Base-by-base conservation (phyloP, 2,329 filamentous ascomycete genomes). In the Chaetomiaceae sp. region DNA sequence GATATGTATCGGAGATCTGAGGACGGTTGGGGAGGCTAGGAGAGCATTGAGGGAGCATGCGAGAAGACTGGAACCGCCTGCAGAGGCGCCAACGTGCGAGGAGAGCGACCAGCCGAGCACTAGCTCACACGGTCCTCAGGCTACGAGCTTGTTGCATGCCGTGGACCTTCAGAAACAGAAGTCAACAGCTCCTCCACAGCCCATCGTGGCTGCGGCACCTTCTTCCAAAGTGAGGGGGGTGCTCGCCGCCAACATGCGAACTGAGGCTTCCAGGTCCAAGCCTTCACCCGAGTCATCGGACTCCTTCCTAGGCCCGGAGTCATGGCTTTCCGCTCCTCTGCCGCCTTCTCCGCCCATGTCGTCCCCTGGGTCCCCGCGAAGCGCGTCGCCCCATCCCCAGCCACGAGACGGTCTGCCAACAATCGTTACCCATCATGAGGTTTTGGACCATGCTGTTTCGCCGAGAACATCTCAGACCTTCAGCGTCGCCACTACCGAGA, bases 271-370 rank as follows among this genome's bases (percentile, higher is more conserved):
- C 5, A 47, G 35, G 22, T 47, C 54, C 3, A 45, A 62, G n/a
- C 76, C 75, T 9, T 70, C 73, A 4, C 67, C 68, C 24, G 67
- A 60, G 29, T 71, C 71, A 12, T 61, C 70, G 14, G 75, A 77
- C 42, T 79, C 77, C 1, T 78, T 80, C 51, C 74, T 76, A 56
- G 76, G 70, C 46, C 65, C 71, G 5, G 67, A 75, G 49, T 75
- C 75, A 8, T 76, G 73, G 73, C 67, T 73, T 51, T 72, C 73
- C 18, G 65, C 65, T 5, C 63, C 70, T 20, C 60, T 71, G 3
- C 69, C 70, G 18, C 69, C 68, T 6, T 75, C 74, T 3, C 69
- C 72, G 15, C 66, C 69, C 2, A 58, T 65, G 14, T 70, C 71
- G 4, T 66, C 65, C 22, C 64, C 64, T 14, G 61, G 60, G 10